Base-by-base conservation (phyloP, 257 asterid species). In the Solanum medicagineum region DNA sequence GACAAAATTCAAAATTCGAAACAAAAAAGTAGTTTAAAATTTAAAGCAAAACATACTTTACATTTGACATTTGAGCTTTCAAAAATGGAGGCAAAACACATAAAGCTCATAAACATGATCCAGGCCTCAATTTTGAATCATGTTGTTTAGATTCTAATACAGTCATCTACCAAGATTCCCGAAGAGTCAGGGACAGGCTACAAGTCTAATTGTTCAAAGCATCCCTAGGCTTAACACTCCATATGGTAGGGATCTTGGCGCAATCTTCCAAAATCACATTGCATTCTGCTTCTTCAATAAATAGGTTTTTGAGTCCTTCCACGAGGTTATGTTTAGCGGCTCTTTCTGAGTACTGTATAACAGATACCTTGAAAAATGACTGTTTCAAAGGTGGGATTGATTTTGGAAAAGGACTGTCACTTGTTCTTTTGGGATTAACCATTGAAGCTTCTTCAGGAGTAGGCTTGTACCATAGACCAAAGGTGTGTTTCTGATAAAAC, bases 401-500 rank as follows among this genome's bases (percentile, higher is more conserved):
- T 1, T 65, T 0, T 26, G 71, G 20, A 8, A 26, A 7, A 44
- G 7, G 2, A 65, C 26, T 2, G 10, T 26, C 42, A 63, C 42
- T 1, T 26, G 6, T 63, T 5, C 14, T 59, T 59, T 63, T 1
- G 10, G 13, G 71, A 63, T 6, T 12, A 6, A 42, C 5, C 5
- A 4, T 2, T 13, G 42, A 63, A 4, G 26, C 5, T 12, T 63
- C 71, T 24, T 63, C 9, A 6, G 9, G 42, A 12, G 42, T 32
- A 32, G 36, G 3, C 4, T 32, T 32, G 6, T 65, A 26, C 15
- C 73, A 10, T 2, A 26, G 44, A 29, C 20, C 10, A 65, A 65
- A 26, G 2, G 5, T 14, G 5, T 13, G 2, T 16, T 65, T 65
- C 0, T 6, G 6, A 2, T 11, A 2, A 6, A 5, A 0, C 0